Evolutionary conservation across 306 rosid genomes (phyloP).

Genomic region (Potentilla sterilis): DNA sequence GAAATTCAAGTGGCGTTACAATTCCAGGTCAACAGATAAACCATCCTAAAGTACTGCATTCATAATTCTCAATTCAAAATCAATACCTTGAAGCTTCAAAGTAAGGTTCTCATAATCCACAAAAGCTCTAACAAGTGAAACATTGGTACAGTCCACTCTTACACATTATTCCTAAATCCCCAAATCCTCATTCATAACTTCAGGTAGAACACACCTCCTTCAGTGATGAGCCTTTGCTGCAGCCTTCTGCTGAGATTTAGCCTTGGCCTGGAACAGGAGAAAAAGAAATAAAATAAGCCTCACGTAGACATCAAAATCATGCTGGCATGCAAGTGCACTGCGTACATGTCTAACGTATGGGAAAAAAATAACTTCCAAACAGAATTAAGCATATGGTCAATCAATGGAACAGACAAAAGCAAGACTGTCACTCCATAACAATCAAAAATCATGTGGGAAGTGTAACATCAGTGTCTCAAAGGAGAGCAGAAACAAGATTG

Average conservation of each 20-base stretch:
- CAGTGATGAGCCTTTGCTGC: conserved; percentile 72
- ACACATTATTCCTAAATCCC: conserved; percentile 49
- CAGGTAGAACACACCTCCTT: conserved; percentile 30
- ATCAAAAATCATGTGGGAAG: background rate
- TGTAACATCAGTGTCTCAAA: background rate
- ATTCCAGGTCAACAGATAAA: conserved; percentile 18
- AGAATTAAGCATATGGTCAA: background rate
- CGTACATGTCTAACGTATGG: background rate
- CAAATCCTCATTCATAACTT: conserved; percentile 29
- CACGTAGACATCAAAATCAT: background rate
- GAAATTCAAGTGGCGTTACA: conserved; percentile 33
- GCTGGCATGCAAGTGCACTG: background rate
- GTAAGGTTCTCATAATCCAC: conserved; percentile 26
- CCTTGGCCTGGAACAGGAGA: conserved; percentile 55
- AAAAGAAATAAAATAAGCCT: conserved; percentile 15
- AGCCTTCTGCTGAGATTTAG: conserved; percentile 41
- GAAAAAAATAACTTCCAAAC: background rate
- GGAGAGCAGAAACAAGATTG: background rate
- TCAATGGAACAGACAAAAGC: background rate
- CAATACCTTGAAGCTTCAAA: conserved; percentile 1
- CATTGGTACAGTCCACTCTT: conserved; percentile 33
- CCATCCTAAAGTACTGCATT: conserved; percentile 2
- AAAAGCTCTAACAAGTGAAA: conserved; percentile 27
- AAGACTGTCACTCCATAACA: background rate
- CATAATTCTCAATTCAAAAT: conserved; percentile 10